Conservation (phyloP, 306 rosid genomes). For the Ormosia semicastrata region DNA sequence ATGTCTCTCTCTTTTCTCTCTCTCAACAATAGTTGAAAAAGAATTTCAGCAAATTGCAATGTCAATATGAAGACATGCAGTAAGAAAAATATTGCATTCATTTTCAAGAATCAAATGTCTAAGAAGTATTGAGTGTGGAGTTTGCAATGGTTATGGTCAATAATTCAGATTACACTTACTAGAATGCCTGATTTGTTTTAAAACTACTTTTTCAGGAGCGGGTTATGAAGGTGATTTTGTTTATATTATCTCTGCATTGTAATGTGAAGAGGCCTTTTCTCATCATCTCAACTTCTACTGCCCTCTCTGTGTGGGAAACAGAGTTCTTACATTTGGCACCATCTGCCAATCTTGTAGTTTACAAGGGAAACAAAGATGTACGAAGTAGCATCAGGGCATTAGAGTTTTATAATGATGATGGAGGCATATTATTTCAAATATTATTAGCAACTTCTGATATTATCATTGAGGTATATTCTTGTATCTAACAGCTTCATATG, state of each 20-base stretch:
- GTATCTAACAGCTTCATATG: neutral
- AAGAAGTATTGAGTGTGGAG: neutral
- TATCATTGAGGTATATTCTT: constrained; percentile 37
- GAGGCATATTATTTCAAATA: constrained; percentile 34
- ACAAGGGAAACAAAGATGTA: constrained; percentile 36
- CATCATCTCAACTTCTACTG: constrained; percentile 38
- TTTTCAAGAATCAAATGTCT: neutral
- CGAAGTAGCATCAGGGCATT: constrained; percentile 40
- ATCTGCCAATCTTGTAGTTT: constrained; percentile 43
- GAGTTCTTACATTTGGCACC: constrained; percentile 46
- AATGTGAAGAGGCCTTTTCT: constrained; percentile 40
- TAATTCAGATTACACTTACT: neutral
- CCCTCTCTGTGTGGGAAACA: constrained; percentile 44
- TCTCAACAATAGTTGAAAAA: neutral
- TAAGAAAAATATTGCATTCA: neutral
- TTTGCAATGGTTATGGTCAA: neutral
- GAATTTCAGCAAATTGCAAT: neutral
- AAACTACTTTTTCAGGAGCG: constrained; percentile 40
- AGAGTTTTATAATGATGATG: constrained; percentile 40
- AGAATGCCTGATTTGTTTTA: constrained; percentile 18
- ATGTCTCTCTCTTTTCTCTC: too few species aligned
- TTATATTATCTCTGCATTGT: constrained; percentile 32
- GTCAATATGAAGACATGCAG: neutral
- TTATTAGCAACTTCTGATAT: constrained; percentile 39
- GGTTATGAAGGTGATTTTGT: constrained; percentile 43